Percentiles rank a stretch among this genome's conserved stretches.
phyloP scores from a whole-genome alignment of 768 basidiomycete species.

The Hypsizygus marmoreus region DNA sequence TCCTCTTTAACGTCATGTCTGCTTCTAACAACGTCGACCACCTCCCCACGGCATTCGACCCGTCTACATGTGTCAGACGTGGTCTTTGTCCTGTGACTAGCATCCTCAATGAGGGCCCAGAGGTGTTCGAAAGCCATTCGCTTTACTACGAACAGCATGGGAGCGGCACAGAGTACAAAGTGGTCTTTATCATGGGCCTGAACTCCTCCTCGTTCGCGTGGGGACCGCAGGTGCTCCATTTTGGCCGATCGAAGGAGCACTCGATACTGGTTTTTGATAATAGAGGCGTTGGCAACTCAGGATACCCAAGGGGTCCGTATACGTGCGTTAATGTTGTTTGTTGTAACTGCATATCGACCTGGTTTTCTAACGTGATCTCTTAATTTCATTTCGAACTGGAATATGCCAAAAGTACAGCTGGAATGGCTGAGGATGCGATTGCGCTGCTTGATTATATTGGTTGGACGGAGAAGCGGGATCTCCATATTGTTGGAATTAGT shows the following conservation, averaged over 20 bases:
- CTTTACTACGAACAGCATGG: constrained; percentile 84
- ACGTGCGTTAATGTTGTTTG: constrained; percentile 49
- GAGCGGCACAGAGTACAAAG: constrained; percentile 53
- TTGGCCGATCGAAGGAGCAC: constrained; percentile 54
- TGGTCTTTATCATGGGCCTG: constrained; percentile 81
- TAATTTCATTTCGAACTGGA: constrained; percentile 1
- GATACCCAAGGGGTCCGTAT: constrained; percentile 73
- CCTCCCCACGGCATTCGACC: constrained; percentile 55
- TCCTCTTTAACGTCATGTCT: too few relatives aligned
- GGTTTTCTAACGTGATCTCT: neutral
- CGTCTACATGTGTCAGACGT: constrained; percentile 61
- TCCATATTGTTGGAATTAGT: constrained; percentile 76
- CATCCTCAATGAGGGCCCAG: constrained; percentile 44
- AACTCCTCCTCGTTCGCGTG: constrained; percentile 67
- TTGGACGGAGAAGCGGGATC: constrained; percentile 61
- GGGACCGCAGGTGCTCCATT: constrained; percentile 65
- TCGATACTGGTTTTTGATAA: constrained; percentile 80
- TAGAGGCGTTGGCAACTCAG: constrained; percentile 79
- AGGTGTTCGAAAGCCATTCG: constrained; percentile 64
- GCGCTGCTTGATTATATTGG: constrained; percentile 68
- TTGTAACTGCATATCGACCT: neutral
- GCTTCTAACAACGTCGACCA: too few relatives aligned
- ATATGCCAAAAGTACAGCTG: constrained; percentile 53
- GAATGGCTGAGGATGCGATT: constrained; percentile 77
- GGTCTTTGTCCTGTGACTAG: constrained; percentile 77